Conservation (phyloP, 176 grass and related monocot genomes). For the Oryza longistaminata region DNA sequence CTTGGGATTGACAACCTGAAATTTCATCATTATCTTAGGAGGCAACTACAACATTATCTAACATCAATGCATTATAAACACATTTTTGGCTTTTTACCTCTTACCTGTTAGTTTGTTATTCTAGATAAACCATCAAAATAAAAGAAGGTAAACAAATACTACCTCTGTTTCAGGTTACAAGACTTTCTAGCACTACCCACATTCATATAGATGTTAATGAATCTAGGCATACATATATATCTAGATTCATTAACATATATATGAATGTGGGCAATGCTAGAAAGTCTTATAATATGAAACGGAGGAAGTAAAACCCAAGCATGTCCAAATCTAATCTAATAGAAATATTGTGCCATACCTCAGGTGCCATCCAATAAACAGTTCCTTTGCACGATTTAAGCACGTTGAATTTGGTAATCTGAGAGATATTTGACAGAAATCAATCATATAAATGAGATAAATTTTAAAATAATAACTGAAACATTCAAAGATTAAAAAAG, state of each 20-base stretch:
- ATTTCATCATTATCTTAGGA: conserved; percentile 30
- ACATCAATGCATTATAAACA: not conserved
- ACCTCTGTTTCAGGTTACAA: too few species aligned
- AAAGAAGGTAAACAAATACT: not conserved
- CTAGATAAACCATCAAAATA: conserved; percentile 6
- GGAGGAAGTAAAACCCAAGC: not conserved
- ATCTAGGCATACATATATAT: too few species aligned
- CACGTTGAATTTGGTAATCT: conserved; percentile 72
- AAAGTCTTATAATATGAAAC: too few species aligned
- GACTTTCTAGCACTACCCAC: too few species aligned
- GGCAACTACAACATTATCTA: conserved; percentile 1
- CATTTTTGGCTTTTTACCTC: not conserved
- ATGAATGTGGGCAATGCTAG: too few species aligned
- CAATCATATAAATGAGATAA: conserved; percentile 21
- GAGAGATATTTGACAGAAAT: conserved; percentile 41
- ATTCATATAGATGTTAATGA: too few species aligned
- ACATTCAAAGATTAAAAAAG: not conserved
- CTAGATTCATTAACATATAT: too few species aligned
- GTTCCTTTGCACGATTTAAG: conserved; percentile 98
- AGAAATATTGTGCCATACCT: conserved; percentile 57
- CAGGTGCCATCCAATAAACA: conserved; percentile 99
- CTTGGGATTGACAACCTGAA: conserved; percentile 72
- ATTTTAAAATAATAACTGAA: conserved; percentile 18
- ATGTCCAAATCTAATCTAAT: conserved; percentile 17
- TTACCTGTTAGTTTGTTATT: not conserved